Conservation (phyloP, 2,329 filamentous ascomycete species). For the Shiraia sp. region DNA sequence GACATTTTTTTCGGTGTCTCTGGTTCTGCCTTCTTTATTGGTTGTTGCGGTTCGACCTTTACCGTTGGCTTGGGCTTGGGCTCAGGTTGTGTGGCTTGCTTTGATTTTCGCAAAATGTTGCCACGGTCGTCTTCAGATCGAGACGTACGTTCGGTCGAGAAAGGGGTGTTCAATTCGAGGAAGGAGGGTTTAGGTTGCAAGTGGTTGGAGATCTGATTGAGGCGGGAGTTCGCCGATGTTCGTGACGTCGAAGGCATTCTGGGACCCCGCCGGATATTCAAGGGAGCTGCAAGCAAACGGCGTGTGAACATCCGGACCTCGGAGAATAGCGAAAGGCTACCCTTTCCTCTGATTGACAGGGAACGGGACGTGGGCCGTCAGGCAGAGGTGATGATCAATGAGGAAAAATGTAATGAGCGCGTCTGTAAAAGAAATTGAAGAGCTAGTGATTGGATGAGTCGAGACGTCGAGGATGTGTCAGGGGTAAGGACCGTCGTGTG, state of each 20-base stretch:
- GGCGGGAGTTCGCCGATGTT: slow-evolving; percentile 53
- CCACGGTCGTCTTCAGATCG: slow-evolving; percentile 59
- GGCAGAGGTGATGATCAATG: too few relatives aligned
- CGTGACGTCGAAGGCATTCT: slow-evolving; percentile 39
- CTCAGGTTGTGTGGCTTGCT: neutral
- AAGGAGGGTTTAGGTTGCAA: slow-evolving; percentile 57
- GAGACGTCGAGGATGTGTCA: neutral
- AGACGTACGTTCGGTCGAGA: slow-evolving; percentile 61
- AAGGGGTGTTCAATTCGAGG: slow-evolving; percentile 65
- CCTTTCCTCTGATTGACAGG: neutral
- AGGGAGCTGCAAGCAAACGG: slow-evolving; percentile 19
- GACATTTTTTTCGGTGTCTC: slow-evolving; percentile 53
- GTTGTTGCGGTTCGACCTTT: slow-evolving; percentile 3
- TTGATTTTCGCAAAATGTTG: slow-evolving; percentile 24
- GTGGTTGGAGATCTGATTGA: slow-evolving; percentile 65
- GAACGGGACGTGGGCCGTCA: slow-evolving; percentile 5
- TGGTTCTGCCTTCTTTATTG: slow-evolving; percentile 15
- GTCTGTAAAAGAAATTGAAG: slow-evolving; percentile 6
- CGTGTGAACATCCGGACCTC: slow-evolving; percentile 41
- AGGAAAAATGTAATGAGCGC: slow-evolving; percentile 1
- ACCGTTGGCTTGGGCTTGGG: too few relatives aligned
- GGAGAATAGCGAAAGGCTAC: slow-evolving; percentile 18
- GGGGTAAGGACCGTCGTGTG: neutral
- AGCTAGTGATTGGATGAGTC: slow-evolving; percentile 8
- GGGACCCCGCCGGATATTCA: slow-evolving; percentile 33